Base-by-base conservation (phyloP, 1,139 yeast species). In the Diutina catenulata region DNA sequence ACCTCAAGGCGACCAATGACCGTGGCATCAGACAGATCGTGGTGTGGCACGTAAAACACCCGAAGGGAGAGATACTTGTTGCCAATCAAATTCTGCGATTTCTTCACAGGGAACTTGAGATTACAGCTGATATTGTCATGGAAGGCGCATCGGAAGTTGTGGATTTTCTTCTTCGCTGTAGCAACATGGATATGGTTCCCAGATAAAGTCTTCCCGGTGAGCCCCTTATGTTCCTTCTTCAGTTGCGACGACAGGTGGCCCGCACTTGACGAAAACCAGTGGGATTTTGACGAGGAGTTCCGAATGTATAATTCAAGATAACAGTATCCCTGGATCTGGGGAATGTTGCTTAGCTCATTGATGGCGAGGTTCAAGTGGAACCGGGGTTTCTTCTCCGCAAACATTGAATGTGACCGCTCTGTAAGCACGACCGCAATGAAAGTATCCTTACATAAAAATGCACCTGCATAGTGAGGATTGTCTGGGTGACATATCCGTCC, bases 331-430 rank as follows among this genome's bases (percentile, higher is more conserved):
- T 75, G 64, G 2, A 81, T 70, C 47, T 83, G 86, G 0, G 97
- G 97, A 28, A 88, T 74, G 51, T 88, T 88, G 23, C 79, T 69
- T 38, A 88, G 62, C 47, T 83, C 94, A 42, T 74, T 71, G 39
- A 88, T 69, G 16, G 69, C 59, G 28, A 87, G 59, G 20, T 66
- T 58, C 37, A 86, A 64, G 38, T 73, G 61, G 55, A 84, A 88
- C 51, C 60, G 62, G 15, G 71, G 70, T 40, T 53, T 56, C 31
- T 48, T 53, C 24, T 48, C 40, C 13, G 46, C 42, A 28, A 46
- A 41, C 41, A 44, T 39, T 7, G 10, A 7, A 5, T 11, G 25
- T 23, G n/a, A 23, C 25, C 3, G 11, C 4, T 4, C 25, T 4
- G 25, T 23, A n/a, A n/a, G n/a, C n/a, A n/a, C n/a, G n/a, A n/a